Base-by-base conservation (phyloP, 2,329 filamentous ascomycete species). In the Myriosclerotinia duriaeana region DNA sequence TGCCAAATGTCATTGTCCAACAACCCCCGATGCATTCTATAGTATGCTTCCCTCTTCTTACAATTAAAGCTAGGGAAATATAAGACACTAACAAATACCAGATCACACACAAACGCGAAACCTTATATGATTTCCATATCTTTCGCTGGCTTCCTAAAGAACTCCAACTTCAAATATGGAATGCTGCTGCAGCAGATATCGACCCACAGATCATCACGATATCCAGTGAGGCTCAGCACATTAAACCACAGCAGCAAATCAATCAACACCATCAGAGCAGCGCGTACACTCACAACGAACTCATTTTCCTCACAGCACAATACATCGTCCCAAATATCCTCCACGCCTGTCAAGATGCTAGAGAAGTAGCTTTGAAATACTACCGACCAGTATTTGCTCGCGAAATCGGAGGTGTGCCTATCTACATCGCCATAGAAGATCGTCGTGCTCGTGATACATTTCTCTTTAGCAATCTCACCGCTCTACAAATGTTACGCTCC, bases 121-220 rank as follows among this genome's bases (percentile, higher is more conserved):
- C 56, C 42, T 22, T 34, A 9, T 11, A 36, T 36, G 6, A n/a
- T 17, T 59, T 59, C 44, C 15, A 46, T 17, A 7, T 48, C 5
- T 59, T 59, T 36, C 26, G 42, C 8, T 48, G 20, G 42, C 42
- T 59, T 48, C 42, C 55, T 6, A 46, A 59, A 20, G 56, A 59
- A 20, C 56, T 59, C 12, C 42, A 48, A 30, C 26, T 59, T 36
- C 42, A 36, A 22, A 59, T 59, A 36, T 59, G 56, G 56, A 12
- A 36, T 5, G 17, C 30, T 0, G 42, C 42, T 11, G 42, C 30
- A 36, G 6, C 30, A 48, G 42, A 48, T 9, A 59, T 59, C 42
- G 56, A 48, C 22, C 42, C 42, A 30, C 42, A 59, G 36, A 48
- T 59, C 4, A 36, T 59, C 30, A 59, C 56, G 20, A 59, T 58